A percentile compares a stretch with the other conserved stretches of the same genome.
These are phyloP conservation scores for Torulaspora franciscae DNA, from an alignment of 805 yeast genomes.

Conservation along the genomic window DNA sequence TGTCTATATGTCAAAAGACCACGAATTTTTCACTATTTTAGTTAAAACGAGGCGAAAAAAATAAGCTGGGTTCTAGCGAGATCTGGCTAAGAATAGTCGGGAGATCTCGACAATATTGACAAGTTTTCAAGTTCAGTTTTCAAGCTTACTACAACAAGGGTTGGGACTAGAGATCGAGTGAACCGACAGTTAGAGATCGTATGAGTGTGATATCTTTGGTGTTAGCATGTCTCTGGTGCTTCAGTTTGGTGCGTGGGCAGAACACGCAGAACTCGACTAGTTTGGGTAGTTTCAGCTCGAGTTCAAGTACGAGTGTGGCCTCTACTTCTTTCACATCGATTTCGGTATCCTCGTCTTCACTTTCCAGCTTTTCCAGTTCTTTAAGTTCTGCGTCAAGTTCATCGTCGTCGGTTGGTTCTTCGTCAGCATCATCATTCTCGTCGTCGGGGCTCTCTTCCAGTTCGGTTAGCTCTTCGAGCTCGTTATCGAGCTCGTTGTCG, in stretches of 20 bases:
- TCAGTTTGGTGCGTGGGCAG: neutral
- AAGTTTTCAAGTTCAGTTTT: neutral
- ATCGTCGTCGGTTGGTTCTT: no score
- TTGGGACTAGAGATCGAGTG: neutral
- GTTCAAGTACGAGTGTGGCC: slow-evolving; percentile 14
- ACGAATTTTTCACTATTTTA: neutral
- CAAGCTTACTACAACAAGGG: neutral
- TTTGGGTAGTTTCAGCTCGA: slow-evolving; percentile 3
- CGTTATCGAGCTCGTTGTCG: slow-evolving; percentile 5
- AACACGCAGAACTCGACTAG: slow-evolving; percentile 1
- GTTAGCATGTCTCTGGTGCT: neutral
- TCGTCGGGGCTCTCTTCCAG: neutral
- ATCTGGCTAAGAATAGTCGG: neutral
- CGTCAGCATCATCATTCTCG: neutral
- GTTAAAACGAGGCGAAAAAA: neutral
- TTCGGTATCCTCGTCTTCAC: slow-evolving; percentile 8
- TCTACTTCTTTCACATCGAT: slow-evolving; percentile 13
- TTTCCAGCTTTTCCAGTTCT: slow-evolving; percentile 1
- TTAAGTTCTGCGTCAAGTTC: neutral
- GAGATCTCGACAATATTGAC: neutral
- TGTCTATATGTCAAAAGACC: neutral
- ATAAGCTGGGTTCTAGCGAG: neutral
- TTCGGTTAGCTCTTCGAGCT: neutral
- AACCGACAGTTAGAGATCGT: neutral
- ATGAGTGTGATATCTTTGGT: neutral